These are phyloP conservation scores for Leavenworthia alabamica DNA, from an alignment of 345 rosid species.

Conservation along the genomic window DNA sequence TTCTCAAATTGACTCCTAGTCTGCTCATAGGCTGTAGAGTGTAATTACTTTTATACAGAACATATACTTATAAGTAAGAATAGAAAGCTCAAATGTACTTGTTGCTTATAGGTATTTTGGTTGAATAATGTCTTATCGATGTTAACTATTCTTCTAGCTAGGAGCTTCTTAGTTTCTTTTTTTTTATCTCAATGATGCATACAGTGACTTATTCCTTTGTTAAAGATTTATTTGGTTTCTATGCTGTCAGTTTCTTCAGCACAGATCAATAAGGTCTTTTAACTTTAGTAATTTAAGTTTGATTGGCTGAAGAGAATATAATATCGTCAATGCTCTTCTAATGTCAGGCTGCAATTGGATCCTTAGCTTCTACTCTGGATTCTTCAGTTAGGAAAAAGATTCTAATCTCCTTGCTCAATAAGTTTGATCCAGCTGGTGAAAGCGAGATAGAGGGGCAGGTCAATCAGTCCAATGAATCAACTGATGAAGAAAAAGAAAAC, in stretches of 20 bases:
- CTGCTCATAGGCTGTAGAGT: neutral
- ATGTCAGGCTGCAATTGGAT: conserved; percentile 73
- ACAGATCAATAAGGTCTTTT: neutral
- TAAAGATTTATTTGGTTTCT: neutral
- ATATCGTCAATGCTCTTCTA: conserved; percentile 16
- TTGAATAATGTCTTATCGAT: neutral
- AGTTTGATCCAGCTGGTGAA: conserved; percentile 43
- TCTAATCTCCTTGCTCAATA: conserved; percentile 50
- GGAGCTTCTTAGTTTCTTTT: neutral
- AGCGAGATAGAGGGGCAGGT: conserved; percentile 37
- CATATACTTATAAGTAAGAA: neutral
- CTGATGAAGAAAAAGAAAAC: conserved; percentile 35
- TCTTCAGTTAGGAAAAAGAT: conserved; percentile 57
- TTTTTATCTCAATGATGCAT: neutral
- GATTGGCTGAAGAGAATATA: neutral
- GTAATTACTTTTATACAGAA: neutral
- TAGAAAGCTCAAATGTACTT: neutral
- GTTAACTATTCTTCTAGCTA: neutral
- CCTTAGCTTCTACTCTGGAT: conserved; percentile 73
- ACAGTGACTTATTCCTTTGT: neutral
- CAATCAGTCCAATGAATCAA: conserved; percentile 23
- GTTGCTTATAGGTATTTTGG: neutral
- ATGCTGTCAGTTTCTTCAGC: neutral
- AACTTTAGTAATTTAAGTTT: neutral
- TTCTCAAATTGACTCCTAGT: neutral